These are phyloP conservation scores for Bipolaris sorokiniana DNA, from an alignment of 2,329 filamentous ascomycete species.

Conservation along the genomic window DNA sequence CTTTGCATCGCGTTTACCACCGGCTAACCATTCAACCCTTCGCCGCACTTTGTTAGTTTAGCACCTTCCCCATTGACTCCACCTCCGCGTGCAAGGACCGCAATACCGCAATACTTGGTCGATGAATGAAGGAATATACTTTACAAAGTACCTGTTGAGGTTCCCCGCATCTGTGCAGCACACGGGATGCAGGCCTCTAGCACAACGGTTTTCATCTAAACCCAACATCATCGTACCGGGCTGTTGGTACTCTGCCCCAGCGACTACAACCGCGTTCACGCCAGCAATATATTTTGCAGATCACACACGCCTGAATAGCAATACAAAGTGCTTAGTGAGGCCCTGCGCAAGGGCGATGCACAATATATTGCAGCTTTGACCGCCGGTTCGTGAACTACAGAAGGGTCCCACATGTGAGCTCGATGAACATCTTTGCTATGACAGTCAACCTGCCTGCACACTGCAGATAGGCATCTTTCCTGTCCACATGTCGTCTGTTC, in stretches of 20 bases:
- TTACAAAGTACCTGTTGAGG: slow-evolving; percentile 17
- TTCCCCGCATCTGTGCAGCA: slow-evolving; percentile 16
- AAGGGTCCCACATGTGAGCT: slow-evolving; percentile 4
- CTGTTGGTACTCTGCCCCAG: slow-evolving; percentile 26
- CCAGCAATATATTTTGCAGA: slow-evolving; percentile 28
- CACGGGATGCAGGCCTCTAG: slow-evolving; percentile 22
- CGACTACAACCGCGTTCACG: slow-evolving; percentile 16
- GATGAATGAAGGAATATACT: slow-evolving; percentile 1
- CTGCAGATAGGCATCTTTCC: background rate
- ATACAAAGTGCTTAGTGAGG: slow-evolving; percentile 9
- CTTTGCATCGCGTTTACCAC: background rate
- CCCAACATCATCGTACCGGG: slow-evolving; percentile 27
- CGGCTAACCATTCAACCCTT: slow-evolving; percentile 9
- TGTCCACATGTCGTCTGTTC: background rate
- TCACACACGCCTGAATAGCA: slow-evolving; percentile 20
- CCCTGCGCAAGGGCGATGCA: slow-evolving; percentile 22
- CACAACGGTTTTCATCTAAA: slow-evolving; percentile 28
- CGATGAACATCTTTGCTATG: slow-evolving; percentile 1
- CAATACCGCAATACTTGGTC: background rate
- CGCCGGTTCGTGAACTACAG: slow-evolving; percentile 16
- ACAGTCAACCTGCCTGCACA: background rate
- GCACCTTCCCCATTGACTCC: background rate
- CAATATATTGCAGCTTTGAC: slow-evolving; percentile 20
- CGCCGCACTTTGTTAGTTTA: slow-evolving; percentile 4
- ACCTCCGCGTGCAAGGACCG: slow-evolving; percentile 12